Evolutionary conservation across 2,329 filamentous ascomycete species (phyloP).

Genomic region (Chrysosporium queenslandicum): DNA sequence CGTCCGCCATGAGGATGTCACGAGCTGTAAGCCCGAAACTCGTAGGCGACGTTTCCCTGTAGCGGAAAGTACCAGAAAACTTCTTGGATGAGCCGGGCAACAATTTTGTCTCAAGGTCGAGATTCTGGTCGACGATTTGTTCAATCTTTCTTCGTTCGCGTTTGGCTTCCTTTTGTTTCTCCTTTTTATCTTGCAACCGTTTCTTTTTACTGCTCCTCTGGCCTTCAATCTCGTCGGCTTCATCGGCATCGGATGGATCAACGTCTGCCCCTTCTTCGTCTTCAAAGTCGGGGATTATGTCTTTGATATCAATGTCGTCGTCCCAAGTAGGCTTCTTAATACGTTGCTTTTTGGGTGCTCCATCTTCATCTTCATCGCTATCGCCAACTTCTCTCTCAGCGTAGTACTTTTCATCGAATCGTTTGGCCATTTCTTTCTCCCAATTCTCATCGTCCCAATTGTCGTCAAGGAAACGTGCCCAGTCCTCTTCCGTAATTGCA

Average conservation of each 20-base stretch:
- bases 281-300: conserved; percentile 77
- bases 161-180: conserved; percentile 61
- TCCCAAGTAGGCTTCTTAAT: conserved; percentile 85
- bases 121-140: conserved; percentile 68
- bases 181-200: conserved; percentile 42
- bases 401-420: conserved; percentile 89
- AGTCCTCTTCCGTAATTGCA: conserved; percentile 62
- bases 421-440: conserved; percentile 80
- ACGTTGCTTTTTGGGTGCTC: conserved; percentile 50
- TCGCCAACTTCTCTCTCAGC: conserved; percentile 51
- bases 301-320: conserved; percentile 94
- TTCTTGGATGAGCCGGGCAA: conserved; percentile 46
- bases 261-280: conserved; percentile 52
- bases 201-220: conserved; percentile 34
- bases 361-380: conserved; percentile 35
- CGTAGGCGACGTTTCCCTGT: conserved; percentile 85
- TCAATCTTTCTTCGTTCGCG: conserved; percentile 76
- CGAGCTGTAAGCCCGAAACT: conserved; percentile 79
- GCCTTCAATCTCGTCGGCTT: conserved; percentile 29
- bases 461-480: conserved; percentile 72
- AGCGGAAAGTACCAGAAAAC: conserved; percentile 58
- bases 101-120: conserved; percentile 61
- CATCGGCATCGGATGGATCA: conserved; percentile 45
- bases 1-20: conserved; percentile 85
- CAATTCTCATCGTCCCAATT: conserved; percentile 83